These are phyloP conservation scores for Sporothrix pallida DNA, from an alignment of 2,329 filamentous ascomycete genomes.

Conservation along the genomic window DNA sequence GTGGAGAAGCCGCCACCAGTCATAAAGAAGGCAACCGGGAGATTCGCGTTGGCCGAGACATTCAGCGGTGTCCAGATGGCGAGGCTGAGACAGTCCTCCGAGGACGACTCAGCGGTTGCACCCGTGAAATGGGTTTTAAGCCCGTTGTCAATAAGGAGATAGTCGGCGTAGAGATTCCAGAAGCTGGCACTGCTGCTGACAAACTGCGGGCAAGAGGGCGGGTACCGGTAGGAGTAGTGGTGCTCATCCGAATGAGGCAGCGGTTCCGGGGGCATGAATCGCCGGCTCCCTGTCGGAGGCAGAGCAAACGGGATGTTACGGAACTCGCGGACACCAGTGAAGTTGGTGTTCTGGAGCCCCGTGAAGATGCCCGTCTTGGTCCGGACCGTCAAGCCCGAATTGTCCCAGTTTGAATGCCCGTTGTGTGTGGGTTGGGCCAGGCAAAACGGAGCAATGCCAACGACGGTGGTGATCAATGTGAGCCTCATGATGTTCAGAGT, in stretches of 20 bases:
- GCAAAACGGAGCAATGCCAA: too few species aligned
- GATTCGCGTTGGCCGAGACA: background rate
- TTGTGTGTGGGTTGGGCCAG: background rate
- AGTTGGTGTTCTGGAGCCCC: constrained; percentile 2
- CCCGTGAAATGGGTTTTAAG: background rate
- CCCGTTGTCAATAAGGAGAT: background rate
- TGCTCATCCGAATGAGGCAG: too few species aligned
- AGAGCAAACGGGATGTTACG: constrained; percentile 63
- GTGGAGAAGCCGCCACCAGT: background rate
- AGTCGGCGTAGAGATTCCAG: constrained; percentile 14
- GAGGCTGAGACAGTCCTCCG: constrained; percentile 13
- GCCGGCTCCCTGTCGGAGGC: constrained; percentile 40
- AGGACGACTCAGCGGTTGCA: background rate
- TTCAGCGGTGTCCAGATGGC: constrained; percentile 1
- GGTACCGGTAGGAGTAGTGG: background rate
- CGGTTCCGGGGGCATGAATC: too few species aligned
- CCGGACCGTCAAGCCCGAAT: background rate
- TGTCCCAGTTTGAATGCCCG: background rate
- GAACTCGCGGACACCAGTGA: constrained; percentile 43
- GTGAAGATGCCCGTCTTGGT: constrained; percentile 12
- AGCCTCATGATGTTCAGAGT: too few species aligned
- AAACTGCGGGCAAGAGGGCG: constrained; percentile 13
- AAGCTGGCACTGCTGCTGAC: background rate
- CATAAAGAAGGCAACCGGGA: constrained; percentile 1
- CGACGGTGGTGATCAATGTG: too few species aligned